Base-by-base conservation (phyloP, 495 filamentous ascomycete genomes). In the Lophium mytilinum region DNA sequence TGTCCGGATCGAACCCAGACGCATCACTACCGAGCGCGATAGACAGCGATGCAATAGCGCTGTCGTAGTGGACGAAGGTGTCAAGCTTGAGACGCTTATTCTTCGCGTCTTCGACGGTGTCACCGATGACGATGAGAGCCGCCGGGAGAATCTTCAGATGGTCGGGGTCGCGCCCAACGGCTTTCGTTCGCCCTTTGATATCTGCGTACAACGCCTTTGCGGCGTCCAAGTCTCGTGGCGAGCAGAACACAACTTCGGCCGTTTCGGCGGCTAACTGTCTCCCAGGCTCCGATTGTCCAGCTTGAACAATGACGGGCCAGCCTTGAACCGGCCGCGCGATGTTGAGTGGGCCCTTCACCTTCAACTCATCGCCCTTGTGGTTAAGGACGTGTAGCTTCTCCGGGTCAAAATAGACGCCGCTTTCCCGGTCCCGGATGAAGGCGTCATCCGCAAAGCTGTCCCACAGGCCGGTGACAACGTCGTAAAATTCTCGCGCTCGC, bases 401-500 rank as follows among this genome's bases (percentile, higher is more conserved):
- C 0, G 78, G 76, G 42, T 81, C 52, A 36, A 79, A 74, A 57
- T 66, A 80, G 42, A 76, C 61, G 2, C 76, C 76, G 3, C 61
- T 74, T 61, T 76, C 76, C 7, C 69, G 67, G 56, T 80, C 66
- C 1, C 76, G 74, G 1, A 74, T 57, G 43, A 81, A 79, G 1
- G 78, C 78, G 55, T 81, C 78, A 33, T 81, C 78, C 14, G 76
- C 76, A 53, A 80, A 79, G 53, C 72, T 75, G 62, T 81, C 78
- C 78, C 78, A 81, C 7, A 55, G 18, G 37, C 52, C 52, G 12
- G 52, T 55, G 24, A 55, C 52, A 1, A 55, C 52, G 24, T 55
- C 52, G 24, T 55, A 55, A 30, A 55, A 55, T 33, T 55, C 52
- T 17, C 52, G 52, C 3, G 52, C 52, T 10, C 52, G 52, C 52